Percentiles rank a stretch among this genome's conserved stretches.
Evolutionary conservation across 352 stramenopile genomes (phyloP).

Genomic region (Peronospora farinosa): DNA sequence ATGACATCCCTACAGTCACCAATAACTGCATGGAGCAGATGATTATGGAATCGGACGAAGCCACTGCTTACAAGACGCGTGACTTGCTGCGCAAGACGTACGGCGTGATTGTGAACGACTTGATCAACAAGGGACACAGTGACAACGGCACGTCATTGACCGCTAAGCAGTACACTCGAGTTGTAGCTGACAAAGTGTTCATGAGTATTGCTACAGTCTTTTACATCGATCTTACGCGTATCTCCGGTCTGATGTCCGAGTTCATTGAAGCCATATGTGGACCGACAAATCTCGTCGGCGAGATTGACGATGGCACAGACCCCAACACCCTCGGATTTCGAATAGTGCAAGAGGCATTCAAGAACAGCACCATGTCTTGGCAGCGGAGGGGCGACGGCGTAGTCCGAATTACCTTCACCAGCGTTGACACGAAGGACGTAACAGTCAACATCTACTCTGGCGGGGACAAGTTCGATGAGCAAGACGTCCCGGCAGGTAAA

Average conservation of each 20-base stretch:
- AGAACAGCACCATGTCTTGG: slow-evolving; percentile 34
- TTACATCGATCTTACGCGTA: slow-evolving; percentile 29
- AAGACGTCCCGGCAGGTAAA: slow-evolving; percentile 31
- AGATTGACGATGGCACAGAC: slow-evolving; percentile 42
- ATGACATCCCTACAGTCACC: slow-evolving; percentile 27
- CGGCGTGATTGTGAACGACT: slow-evolving; percentile 28
- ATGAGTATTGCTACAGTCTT: slow-evolving; percentile 29
- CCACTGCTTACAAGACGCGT: slow-evolving; percentile 27
- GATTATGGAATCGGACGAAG: slow-evolving; percentile 25
- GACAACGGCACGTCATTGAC: slow-evolving; percentile 31
- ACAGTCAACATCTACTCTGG: slow-evolving; percentile 28
- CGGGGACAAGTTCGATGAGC: slow-evolving; percentile 32
- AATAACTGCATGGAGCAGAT: slow-evolving; percentile 37
- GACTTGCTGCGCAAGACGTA: slow-evolving; percentile 29
- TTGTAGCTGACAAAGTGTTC: slow-evolving; percentile 22
- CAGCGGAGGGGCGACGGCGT: slow-evolving; percentile 38
- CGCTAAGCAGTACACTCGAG: slow-evolving; percentile 27
- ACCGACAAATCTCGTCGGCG: slow-evolving; percentile 25
- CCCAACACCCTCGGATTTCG: slow-evolving; percentile 38
- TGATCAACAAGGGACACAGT: slow-evolving; percentile 23
- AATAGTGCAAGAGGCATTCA: slow-evolving; percentile 38
- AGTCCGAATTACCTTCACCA: slow-evolving; percentile 40
- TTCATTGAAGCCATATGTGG: slow-evolving; percentile 32
- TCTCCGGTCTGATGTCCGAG: slow-evolving; percentile 26
- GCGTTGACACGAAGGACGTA: slow-evolving; percentile 25